These are phyloP conservation scores for Cochlearia excelsa DNA, from an alignment of 345 rosid genomes.

Conservation along the genomic window DNA sequence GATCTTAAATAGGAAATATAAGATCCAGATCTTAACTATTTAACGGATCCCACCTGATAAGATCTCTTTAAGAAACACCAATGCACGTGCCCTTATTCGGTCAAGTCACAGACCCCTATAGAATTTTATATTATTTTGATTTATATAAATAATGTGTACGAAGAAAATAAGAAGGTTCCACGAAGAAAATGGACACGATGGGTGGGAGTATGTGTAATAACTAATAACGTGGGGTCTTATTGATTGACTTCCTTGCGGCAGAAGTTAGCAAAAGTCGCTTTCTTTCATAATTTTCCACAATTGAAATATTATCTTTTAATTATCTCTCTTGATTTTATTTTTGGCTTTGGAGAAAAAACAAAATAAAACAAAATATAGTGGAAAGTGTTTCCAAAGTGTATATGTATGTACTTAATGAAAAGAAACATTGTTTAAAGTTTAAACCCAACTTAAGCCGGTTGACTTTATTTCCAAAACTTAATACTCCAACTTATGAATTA, in stretches of 20 bases:
- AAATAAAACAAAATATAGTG: not conserved
- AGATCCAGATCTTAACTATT: no score
- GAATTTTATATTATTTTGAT: conserved; percentile 4
- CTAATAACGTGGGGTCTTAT: conserved; percentile 8
- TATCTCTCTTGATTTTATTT: no score
- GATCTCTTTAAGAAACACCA: no score
- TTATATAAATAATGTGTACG: not conserved
- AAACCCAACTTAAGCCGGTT: no score
- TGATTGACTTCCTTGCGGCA: conserved; percentile 29
- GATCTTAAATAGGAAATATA: no score
- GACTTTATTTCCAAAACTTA: no score
- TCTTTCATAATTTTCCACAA: conserved; percentile 5
- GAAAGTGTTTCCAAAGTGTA: no score
- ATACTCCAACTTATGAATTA: no score
- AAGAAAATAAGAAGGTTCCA: conserved; percentile 23
- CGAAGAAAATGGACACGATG: conserved; percentile 6
- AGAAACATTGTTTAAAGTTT: no score
- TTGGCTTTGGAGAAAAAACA: not conserved
- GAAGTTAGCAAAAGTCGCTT: conserved; percentile 9
- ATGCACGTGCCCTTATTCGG: no score
- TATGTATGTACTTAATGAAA: no score
- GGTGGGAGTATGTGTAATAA: conserved; percentile 15
- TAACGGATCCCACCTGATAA: no score
- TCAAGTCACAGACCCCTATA: conserved; percentile 9
- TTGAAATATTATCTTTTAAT: not conserved